phyloP scores from a whole-genome alignment of 768 basidiomycete species.

The Lactarius hatsudake region DNA sequence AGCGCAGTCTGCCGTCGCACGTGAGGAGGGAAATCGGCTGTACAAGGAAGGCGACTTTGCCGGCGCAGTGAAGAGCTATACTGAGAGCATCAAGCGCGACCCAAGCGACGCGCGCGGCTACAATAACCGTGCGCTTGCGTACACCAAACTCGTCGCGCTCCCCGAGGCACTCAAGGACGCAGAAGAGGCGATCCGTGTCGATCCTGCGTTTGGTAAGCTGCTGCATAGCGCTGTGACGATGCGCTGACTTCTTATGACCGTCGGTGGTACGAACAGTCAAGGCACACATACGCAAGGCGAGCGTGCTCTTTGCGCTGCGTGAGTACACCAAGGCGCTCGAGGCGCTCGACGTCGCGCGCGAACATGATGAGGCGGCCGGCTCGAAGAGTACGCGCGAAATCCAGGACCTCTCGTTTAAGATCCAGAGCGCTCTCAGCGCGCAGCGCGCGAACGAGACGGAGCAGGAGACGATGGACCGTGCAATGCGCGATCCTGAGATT shows the following conservation, averaged over 20 bases:
- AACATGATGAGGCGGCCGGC: constrained; percentile 62
- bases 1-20: constrained; percentile 71
- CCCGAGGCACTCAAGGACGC: constrained; percentile 97
- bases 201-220: constrained; percentile 73
- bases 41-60: constrained; percentile 96
- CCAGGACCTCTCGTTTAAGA: constrained; percentile 72
- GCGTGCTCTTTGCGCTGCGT: constrained; percentile 84
- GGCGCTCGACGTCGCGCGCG: constrained; percentile 71
- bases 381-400: constrained; percentile 84
- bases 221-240: constrained; percentile 6
- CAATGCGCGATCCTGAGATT: constrained; percentile 97
- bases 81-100: constrained; percentile 95
- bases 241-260: not conserved
- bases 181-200: constrained; percentile 88
- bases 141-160: constrained; percentile 90
- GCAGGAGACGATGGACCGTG: constrained; percentile 88
- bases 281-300: constrained; percentile 91
- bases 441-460: constrained; percentile 85
- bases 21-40: constrained; percentile 88
- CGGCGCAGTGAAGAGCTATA: constrained; percentile 85
- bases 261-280: constrained; percentile 55
- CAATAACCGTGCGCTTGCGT: constrained; percentile 98
- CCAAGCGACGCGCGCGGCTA: constrained; percentile 89
- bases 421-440: constrained; percentile 71
- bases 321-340: constrained; percentile 87